Percentiles rank a stretch among this genome's conserved stretches.
phyloP scores from a whole-genome alignment of 805 yeast species.

The Ogataea kodamae region DNA sequence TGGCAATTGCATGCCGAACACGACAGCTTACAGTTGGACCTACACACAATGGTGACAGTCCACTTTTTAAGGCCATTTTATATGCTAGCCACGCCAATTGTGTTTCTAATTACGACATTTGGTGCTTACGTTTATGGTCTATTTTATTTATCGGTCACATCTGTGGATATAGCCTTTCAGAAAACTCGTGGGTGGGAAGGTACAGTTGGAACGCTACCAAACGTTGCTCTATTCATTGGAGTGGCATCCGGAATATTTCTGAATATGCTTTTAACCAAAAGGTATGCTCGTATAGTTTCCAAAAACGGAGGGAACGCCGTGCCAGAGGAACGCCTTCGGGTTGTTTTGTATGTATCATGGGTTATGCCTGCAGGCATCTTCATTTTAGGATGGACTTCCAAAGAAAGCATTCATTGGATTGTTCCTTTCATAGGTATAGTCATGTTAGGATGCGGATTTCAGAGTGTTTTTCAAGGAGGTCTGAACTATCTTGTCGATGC shows the following conservation, averaged over 20 bases:
- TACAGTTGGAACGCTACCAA: constrained; percentile 33
- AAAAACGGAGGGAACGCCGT: constrained; percentile 43
- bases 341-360: constrained; percentile 52
- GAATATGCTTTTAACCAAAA: constrained; percentile 31
- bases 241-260: constrained; percentile 32
- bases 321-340: constrained; percentile 58
- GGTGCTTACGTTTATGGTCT: constrained; percentile 49
- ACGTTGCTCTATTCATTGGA: constrained; percentile 38
- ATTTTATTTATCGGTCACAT: constrained; percentile 43
- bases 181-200: constrained; percentile 32
- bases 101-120: constrained; percentile 41
- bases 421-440: constrained; percentile 57
- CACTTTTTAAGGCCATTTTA: constrained; percentile 37
- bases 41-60: constrained; percentile 26
- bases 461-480: constrained; percentile 64
- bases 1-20: constrained; percentile 34
- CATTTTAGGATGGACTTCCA: constrained; percentile 61
- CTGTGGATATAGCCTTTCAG: constrained; percentile 38
- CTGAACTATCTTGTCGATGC: constrained; percentile 69
- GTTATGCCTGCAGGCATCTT: constrained; percentile 59
- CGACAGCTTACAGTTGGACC: constrained; percentile 19
- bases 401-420: constrained; percentile 43
- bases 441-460: constrained; percentile 55
- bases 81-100: constrained; percentile 41
- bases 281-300: constrained; percentile 11